Evolutionary conservation across 2,329 filamentous ascomycete species (phyloP).

Genomic region (Talaromyces sp.): DNA sequence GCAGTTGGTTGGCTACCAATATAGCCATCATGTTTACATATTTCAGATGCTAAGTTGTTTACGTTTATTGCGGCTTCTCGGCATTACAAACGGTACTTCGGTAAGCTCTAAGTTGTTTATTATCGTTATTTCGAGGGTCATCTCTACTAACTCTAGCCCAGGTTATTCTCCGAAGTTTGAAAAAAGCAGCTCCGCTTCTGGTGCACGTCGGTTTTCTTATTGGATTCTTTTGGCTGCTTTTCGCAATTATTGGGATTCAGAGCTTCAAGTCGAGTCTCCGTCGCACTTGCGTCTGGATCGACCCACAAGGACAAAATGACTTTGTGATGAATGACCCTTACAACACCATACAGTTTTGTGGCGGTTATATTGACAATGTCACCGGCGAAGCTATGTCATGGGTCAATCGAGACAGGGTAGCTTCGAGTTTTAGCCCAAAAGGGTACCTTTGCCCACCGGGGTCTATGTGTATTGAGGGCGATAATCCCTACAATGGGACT

Average conservation of each 20-base stretch:
- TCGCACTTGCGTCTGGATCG: constrained; percentile 72
- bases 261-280: constrained; percentile 83
- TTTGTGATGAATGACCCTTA: constrained; percentile 44
- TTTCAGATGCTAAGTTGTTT: constrained; percentile 97
- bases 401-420: constrained; percentile 54
- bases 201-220: constrained; percentile 92
- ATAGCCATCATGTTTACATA: constrained; percentile 67
- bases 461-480: constrained; percentile 73
- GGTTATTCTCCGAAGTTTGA: constrained; percentile 91
- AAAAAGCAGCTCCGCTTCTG: constrained; percentile 86
- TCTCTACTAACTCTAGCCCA: constrained; percentile 29
- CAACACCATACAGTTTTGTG: constrained; percentile 71
- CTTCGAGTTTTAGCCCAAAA: constrained; percentile 53
- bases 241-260: constrained; percentile 93
- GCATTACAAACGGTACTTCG: constrained; percentile 87
- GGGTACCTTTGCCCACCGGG: constrained; percentile 82
- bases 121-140: not conserved
- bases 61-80: constrained; percentile 83
- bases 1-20: constrained; percentile 63
- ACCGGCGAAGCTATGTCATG: constrained; percentile 61
- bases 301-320: constrained; percentile 44
- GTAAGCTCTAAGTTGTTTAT: constrained; percentile 47
- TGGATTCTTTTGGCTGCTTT: constrained; percentile 94
- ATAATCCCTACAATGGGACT: constrained; percentile 76
- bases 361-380: constrained; percentile 64